A percentile compares a stretch with the other conserved stretches of the same genome.
phyloP scores from a whole-genome alignment of 2,329 filamentous ascomycete species.

The Microdochium paspali region DNA sequence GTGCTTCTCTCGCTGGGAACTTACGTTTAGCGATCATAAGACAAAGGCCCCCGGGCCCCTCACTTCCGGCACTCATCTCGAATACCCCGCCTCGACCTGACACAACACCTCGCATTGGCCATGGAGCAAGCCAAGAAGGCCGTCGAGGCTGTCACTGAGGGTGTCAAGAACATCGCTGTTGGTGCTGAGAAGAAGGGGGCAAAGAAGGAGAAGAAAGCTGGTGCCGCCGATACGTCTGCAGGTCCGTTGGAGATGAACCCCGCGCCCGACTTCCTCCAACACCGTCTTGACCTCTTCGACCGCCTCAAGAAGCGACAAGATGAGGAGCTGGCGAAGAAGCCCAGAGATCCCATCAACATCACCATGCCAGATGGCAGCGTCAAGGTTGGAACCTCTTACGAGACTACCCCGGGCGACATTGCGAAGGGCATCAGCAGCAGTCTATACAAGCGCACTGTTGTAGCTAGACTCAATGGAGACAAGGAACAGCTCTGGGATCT shows the following conservation, averaged over 20 bases:
- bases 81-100: neutral
- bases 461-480: slow-evolving; percentile 7
- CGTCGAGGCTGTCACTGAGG: slow-evolving; percentile 35
- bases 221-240: slow-evolving; percentile 22
- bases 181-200: slow-evolving; percentile 19
- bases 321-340: slow-evolving; percentile 61
- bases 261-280: slow-evolving; percentile 68
- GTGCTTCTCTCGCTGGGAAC: neutral
- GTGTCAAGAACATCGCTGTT: slow-evolving; percentile 42
- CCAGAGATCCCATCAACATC: slow-evolving; percentile 65
- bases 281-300: slow-evolving; percentile 81
- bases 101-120: neutral
- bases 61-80: neutral
- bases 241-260: slow-evolving; percentile 38
- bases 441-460: slow-evolving; percentile 4
- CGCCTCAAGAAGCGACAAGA: slow-evolving; percentile 78
- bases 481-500: slow-evolving; percentile 61
- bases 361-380: slow-evolving; percentile 64
- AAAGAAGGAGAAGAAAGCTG: slow-evolving; percentile 36
- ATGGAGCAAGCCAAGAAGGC: slow-evolving; percentile 38
- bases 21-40: neutral
- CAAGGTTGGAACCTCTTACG: slow-evolving; percentile 73
- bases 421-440: slow-evolving; percentile 55
- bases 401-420: slow-evolving; percentile 78
- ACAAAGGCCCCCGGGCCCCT: neutral